A percentile compares a stretch with the other conserved stretches of the same genome.
These are phyloP conservation scores for Neoboletus brunneissimus DNA, from an alignment of 768 basidiomycete genomes.

Conservation along the genomic window DNA sequence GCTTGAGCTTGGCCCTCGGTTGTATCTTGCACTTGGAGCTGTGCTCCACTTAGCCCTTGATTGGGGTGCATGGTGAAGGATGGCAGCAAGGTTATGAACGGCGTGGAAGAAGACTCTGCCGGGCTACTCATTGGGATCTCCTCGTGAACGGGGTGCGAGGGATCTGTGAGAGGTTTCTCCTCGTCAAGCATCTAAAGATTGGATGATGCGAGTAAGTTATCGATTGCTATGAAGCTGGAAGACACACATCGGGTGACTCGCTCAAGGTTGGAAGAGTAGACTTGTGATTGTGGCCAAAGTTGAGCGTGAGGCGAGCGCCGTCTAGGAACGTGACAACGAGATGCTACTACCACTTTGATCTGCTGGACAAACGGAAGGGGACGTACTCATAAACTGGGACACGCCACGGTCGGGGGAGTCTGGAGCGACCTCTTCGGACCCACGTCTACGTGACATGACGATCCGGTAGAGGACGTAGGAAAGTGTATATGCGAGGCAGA, in stretches of 20 bases:
- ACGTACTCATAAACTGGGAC: slow-evolving; percentile 28
- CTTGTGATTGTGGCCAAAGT: slow-evolving; percentile 8
- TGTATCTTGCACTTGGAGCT: not conserved
- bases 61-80: slow-evolving; percentile 11
- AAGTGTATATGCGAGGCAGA: slow-evolving; percentile 26
- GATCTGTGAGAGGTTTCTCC: slow-evolving; percentile 16
- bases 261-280: not conserved
- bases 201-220: not conserved
- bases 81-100: slow-evolving; percentile 13
- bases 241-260: slow-evolving; percentile 17
- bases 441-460: slow-evolving; percentile 17
- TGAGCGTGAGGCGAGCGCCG: slow-evolving; percentile 27
- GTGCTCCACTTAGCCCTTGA: not conserved
- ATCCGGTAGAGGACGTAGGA: slow-evolving; percentile 30
- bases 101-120: slow-evolving; percentile 12
- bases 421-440: slow-evolving; percentile 10
- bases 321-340: slow-evolving; percentile 6
- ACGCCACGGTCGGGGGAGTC: slow-evolving; percentile 25
- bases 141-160: not conserved
- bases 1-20: not conserved
- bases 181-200: slow-evolving; percentile 12
- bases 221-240: not conserved
- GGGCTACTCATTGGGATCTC: slow-evolving; percentile 11
- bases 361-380: not conserved
- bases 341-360: not conserved